These are phyloP conservation scores for Yamadazyma spencermartinsiae DNA, from an alignment of 1,139 yeast species.

Conservation along the genomic window DNA sequence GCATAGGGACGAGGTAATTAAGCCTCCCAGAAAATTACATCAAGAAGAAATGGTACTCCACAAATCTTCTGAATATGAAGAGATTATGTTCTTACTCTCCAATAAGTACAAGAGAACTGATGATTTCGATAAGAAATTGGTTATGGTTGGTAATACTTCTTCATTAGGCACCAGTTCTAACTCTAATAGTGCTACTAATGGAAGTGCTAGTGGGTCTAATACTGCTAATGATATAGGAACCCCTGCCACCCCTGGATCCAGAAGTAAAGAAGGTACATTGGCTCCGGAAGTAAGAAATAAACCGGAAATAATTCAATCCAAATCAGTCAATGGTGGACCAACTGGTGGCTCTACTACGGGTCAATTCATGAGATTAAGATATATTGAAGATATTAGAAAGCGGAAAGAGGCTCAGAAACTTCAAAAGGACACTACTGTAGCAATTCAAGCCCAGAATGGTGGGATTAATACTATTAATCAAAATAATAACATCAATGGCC, in stretches of 20 bases:
- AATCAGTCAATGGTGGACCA: conserved; percentile 17
- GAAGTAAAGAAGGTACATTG: conserved; percentile 22
- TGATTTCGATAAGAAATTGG: conserved; percentile 41
- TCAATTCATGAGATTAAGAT: conserved; percentile 49
- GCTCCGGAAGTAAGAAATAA: conserved; percentile 29
- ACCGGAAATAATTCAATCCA: conserved; percentile 21
- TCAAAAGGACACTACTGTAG: conserved; percentile 41
- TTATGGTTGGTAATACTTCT: conserved; percentile 40
- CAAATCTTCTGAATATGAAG: conserved; percentile 86
- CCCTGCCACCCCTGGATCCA: conserved; percentile 22
- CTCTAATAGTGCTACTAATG: conserved; percentile 1
- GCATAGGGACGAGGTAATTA: conserved; percentile 52
- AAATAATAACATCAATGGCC: conserved; percentile 15
- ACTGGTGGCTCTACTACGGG: conserved; percentile 29
- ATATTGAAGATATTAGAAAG: conserved; percentile 49
- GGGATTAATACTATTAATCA: conserved; percentile 48
- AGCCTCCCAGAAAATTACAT: conserved; percentile 44
- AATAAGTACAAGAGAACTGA: conserved; percentile 42
- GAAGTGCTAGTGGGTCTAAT: conserved; percentile 3
- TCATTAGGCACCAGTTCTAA: conserved; percentile 2
- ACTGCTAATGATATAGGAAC: conserved; percentile 10
- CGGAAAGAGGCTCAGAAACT: conserved; percentile 45
- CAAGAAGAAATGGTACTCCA: conserved; percentile 54
- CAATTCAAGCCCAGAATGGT: conserved; percentile 26
- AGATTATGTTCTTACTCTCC: conserved; percentile 65